Conservation (phyloP, 2,329 filamentous ascomycete genomes). For the Akanthomyces muscarius region DNA sequence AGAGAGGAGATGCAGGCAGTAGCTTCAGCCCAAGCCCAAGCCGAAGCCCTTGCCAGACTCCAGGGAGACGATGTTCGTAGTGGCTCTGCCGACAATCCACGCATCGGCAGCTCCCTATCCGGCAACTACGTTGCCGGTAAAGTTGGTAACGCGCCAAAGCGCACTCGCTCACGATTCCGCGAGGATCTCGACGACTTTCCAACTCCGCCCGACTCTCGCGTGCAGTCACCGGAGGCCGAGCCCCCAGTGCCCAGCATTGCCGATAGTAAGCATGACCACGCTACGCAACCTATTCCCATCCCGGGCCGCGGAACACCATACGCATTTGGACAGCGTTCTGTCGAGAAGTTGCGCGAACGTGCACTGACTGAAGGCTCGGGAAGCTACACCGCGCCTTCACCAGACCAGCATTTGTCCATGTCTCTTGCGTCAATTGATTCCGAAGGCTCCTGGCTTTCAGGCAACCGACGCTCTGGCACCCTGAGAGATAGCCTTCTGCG, state of each 20-base stretch:
- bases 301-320: conserved; percentile 41
- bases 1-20: conserved; percentile 70
- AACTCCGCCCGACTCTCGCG: conserved; percentile 78
- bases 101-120: conserved; percentile 18
- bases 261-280: conserved; percentile 24
- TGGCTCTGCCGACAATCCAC: conserved; percentile 40
- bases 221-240: conserved; percentile 71
- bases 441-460: conserved; percentile 92
- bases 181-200: conserved; percentile 88
- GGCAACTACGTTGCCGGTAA: conserved; percentile 24
- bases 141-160: conserved; percentile 55
- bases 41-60: conserved; percentile 32
- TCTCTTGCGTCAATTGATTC: conserved; percentile 93
- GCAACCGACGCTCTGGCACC: conserved; percentile 44
- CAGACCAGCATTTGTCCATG: conserved; percentile 66
- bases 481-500: conserved; percentile 39
- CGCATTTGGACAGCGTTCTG: conserved; percentile 40
- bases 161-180: conserved; percentile 85
- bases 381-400: conserved; percentile 36
- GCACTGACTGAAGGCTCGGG: neutral
- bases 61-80: conserved; percentile 31
- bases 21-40: conserved; percentile 25
- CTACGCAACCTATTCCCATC: conserved; percentile 26
- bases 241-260: conserved; percentile 33
- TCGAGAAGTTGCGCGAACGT: conserved; percentile 25